Conservation (phyloP, 2,329 filamentous ascomycete genomes). For the Fusarium camptoceras region DNA sequence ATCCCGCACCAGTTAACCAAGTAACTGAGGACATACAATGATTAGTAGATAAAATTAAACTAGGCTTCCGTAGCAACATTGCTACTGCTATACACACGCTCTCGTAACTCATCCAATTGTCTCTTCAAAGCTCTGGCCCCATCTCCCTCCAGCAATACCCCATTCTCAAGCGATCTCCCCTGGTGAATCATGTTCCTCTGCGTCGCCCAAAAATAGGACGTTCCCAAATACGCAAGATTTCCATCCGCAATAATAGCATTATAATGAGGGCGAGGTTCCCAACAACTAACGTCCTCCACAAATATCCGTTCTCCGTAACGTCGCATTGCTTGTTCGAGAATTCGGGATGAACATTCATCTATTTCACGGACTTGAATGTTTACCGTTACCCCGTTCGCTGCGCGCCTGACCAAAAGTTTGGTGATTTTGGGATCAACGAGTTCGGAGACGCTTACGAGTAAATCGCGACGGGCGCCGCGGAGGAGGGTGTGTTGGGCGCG, state of each 20-base stretch:
- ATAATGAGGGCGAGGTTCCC: conserved; percentile 8
- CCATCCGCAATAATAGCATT: conserved; percentile 8
- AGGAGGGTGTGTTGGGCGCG: conserved; percentile 3
- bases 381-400: not conserved
- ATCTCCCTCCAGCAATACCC: conserved; percentile 3
- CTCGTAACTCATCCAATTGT: not conserved
- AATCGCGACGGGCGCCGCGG: conserved; percentile 1
- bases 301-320: not conserved
- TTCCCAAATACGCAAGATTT: not conserved
- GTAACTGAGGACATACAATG: too few species aligned
- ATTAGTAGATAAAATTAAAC: too few species aligned
- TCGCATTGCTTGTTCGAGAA: not conserved
- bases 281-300: conserved; percentile 6
- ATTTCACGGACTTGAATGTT: not conserved
- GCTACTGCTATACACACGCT: not conserved
- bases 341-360: not conserved
- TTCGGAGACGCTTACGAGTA: not conserved
- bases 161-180: conserved; percentile 17
- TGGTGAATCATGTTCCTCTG: conserved; percentile 19
- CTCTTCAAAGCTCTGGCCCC: not conserved
- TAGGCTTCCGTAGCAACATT: not conserved
- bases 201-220: conserved; percentile 8
- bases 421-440: conserved; percentile 3
- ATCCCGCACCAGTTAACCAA: too few species aligned
- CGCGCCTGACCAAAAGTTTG: not conserved